Evolutionary conservation across 2,329 filamentous ascomycete genomes (phyloP).

Genomic region (Venturia effusa): DNA sequence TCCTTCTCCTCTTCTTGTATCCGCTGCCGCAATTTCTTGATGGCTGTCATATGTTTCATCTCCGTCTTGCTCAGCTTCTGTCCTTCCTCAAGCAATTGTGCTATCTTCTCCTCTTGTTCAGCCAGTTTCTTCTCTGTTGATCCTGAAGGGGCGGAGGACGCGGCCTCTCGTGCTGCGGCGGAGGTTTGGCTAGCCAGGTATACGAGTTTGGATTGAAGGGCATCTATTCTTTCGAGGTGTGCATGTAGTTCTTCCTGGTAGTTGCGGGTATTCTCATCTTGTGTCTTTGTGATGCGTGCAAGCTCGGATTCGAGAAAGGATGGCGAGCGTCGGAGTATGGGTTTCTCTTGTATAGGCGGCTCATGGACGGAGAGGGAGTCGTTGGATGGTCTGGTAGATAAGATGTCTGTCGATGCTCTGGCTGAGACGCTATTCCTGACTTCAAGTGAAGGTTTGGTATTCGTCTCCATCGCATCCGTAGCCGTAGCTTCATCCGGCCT

Average conservation of each 20-base stretch:
- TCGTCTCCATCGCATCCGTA: not conserved
- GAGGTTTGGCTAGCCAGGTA: conserved; percentile 75
- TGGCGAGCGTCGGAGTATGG: conserved; percentile 4
- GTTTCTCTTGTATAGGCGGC: conserved; percentile 11
- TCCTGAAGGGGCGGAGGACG: conserved; percentile 49
- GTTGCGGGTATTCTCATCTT: conserved; percentile 42
- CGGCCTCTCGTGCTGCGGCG: conserved; percentile 61
- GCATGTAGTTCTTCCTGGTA: conserved; percentile 74
- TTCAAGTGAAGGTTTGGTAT: not conserved
- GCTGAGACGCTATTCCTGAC: conserved; percentile 15
- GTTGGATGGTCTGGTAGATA: conserved; percentile 16
- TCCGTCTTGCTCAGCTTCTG: conserved; percentile 79
- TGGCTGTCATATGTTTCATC: conserved; percentile 68
- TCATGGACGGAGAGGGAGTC: not conserved
- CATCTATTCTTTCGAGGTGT: conserved; percentile 83
- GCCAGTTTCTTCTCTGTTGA: conserved; percentile 68
- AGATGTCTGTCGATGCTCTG: conserved; percentile 24
- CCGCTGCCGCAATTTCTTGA: conserved; percentile 63
- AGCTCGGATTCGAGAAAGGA: conserved; percentile 33
- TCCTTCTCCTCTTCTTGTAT: conserved; percentile 41
- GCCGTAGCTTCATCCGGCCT: not conserved
- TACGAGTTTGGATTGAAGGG: conserved; percentile 79
- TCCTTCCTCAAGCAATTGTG: conserved; percentile 82
- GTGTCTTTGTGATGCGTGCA: conserved; percentile 37
- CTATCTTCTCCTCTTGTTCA: conserved; percentile 85